Percentiles rank a stretch among this genome's conserved stretches.
Evolutionary conservation across 1,139 yeast genomes (phyloP).

Genomic region (Saccharomyces hybrid): DNA sequence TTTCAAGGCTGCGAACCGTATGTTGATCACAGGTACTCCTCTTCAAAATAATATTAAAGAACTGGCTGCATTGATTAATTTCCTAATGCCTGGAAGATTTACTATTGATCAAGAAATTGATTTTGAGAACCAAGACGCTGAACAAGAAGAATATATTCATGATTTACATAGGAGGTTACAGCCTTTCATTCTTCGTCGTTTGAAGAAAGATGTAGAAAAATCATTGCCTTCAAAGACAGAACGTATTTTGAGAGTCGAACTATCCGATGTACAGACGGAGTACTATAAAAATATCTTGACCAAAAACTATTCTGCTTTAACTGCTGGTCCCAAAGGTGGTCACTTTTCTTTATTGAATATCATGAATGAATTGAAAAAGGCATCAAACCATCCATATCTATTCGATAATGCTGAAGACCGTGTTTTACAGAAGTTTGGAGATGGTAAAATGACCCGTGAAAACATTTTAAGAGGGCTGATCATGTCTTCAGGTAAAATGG

Average conservation of each 20-base stretch:
- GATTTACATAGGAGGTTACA: constrained; percentile 76
- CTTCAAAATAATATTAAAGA: constrained; percentile 83
- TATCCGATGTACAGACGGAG: constrained; percentile 91
- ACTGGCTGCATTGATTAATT: constrained; percentile 83
- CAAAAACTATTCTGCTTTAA: constrained; percentile 82
- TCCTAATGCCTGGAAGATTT: constrained; percentile 85
- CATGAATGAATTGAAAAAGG: constrained; percentile 93
- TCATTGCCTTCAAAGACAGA: constrained; percentile 93
- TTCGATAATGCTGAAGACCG: constrained; percentile 90
- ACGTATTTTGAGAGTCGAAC: constrained; percentile 87
- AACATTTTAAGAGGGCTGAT: constrained; percentile 80
- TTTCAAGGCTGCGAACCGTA: constrained; percentile 57
- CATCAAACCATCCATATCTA: constrained; percentile 92
- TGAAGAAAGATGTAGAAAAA: constrained; percentile 34
- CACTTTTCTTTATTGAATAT: constrained; percentile 83
- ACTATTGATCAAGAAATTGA: constrained; percentile 63
- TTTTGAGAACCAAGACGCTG: constrained; percentile 68
- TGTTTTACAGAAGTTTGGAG: constrained; percentile 57
- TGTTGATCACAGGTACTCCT: constrained; percentile 88
- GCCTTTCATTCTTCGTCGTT: constrained; percentile 37
- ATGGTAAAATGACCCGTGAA: constrained; percentile 58
- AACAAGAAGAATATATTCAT: constrained; percentile 83
- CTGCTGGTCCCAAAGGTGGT: constrained; percentile 72
- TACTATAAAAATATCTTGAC: constrained; percentile 91
- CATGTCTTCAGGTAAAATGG: constrained; percentile 82